Evolutionary conservation across 1,284 basidiomycete species (phyloP), one percentile per base, ranked within the genome.

Genomic region (Coniophora puteana): DNA sequence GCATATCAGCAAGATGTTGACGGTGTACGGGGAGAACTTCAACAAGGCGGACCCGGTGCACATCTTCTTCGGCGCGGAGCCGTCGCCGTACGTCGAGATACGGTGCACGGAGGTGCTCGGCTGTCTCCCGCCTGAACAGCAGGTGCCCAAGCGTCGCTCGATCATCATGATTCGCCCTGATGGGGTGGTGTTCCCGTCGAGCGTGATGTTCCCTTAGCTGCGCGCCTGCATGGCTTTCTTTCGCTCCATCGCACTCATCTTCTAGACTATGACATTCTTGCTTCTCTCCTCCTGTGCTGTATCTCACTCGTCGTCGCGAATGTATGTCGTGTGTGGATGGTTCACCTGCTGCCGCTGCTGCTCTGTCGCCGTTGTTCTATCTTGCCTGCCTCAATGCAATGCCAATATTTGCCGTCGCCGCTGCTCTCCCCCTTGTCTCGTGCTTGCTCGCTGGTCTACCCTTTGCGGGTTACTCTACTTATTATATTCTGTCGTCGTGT

Each of bases 131-230:
- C 82, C 80, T 6, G 81, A 85, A 52, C 69, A 68, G 36, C 76
- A 74, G 52, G 65, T 71, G 41, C 62, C 68, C 45, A 87, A 84
- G 64, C 77, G 81, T 39, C 72, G 86, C 34, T 89, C 91, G 5
- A 81, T 96, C 48, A 76, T 93, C 51, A 76, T 96, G 49, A 84
- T 95, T 45, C 79, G 93, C 43, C 78, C 82, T 7, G 93, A 96
- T 56, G 94, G 93, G 21, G 79, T 94, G 49, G 84, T 96, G 47
- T 88, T 94, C 70, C 93, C 94, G 4, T 93, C 91, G n/a, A 80
- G 71, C 53, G 74, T 83, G 37, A 76, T 81, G 70, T 93, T 92
- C 74, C 88, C 89, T 30, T 89, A 71, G 65, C 42, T 40, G 47
- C 40, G 28, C 31, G 46, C 38, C 8, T n/a, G n/a, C n/a, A n/a